phyloP scores from a whole-genome alignment of 805 yeast genomes.

The Lipomyces spencermartinsiae region DNA sequence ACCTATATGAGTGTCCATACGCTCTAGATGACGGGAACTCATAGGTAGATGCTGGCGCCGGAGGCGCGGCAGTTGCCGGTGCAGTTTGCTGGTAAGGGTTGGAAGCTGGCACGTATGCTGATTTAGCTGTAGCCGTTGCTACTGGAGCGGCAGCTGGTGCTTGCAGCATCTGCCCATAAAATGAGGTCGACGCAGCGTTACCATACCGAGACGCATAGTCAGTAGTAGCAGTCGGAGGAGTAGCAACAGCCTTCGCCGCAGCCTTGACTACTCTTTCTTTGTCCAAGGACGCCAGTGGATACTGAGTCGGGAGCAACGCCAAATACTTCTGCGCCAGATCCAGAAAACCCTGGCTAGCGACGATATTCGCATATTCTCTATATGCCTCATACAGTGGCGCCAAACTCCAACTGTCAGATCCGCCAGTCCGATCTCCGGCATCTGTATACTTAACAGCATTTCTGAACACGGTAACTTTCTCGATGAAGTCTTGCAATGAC shows the following conservation, averaged over 20 bases:
- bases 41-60: neutral
- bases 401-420: conserved; percentile 49
- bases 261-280: conserved; percentile 82
- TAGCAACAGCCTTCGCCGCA: conserved; percentile 44
- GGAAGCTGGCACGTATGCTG: conserved; percentile 20
- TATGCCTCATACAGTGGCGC: conserved; percentile 64
- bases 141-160: conserved; percentile 18
- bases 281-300: conserved; percentile 70
- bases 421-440: conserved; percentile 31
- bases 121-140: neutral
- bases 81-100: conserved; percentile 22
- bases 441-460: conserved; percentile 49
- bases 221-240: conserved; percentile 19
- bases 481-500: conserved; percentile 80
- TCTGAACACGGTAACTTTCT: conserved; percentile 79
- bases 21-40: conserved; percentile 16
- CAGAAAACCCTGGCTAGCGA: conserved; percentile 82
- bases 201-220: neutral
- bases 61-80: conserved; percentile 6
- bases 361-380: conserved; percentile 79
- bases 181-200: conserved; percentile 10
- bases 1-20: conserved; percentile 31
- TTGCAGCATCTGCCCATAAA: conserved; percentile 8
- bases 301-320: conserved; percentile 71
- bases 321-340: conserved; percentile 78